A percentile compares a stretch with the other conserved stretches of the same genome.
Evolutionary conservation across 2,329 filamentous ascomycete genomes (phyloP).

Genomic region (Hymenoscyphus albidus): DNA sequence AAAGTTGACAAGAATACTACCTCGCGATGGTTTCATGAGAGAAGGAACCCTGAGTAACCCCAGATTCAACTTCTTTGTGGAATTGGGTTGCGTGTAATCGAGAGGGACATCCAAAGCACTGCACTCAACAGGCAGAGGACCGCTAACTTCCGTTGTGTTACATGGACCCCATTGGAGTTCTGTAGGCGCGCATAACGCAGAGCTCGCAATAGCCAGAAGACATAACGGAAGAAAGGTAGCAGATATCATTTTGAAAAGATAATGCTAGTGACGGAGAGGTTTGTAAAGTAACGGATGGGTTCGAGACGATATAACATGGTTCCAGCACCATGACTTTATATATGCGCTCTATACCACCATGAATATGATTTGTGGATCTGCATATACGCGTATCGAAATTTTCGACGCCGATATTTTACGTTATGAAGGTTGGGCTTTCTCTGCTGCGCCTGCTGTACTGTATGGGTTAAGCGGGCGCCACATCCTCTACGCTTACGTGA

Average conservation of each 20-base stretch:
- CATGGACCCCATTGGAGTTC: neutral
- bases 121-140: slow-evolving; percentile 5
- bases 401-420: neutral
- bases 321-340: neutral
- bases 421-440: neutral
- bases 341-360: neutral
- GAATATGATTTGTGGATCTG: neutral
- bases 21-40: slow-evolving; percentile 7
- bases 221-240: neutral
- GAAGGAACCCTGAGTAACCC: slow-evolving; percentile 12
- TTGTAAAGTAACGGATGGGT: neutral
- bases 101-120: slow-evolving; percentile 12
- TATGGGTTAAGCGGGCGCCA: neutral
- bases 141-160: neutral
- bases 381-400: neutral
- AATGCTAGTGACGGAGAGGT: neutral
- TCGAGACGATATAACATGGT: neutral
- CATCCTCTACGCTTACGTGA: neutral
- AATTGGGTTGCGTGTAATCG: slow-evolving; percentile 14
- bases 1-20: slow-evolving; percentile 18
- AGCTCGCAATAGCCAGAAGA: neutral
- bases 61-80: slow-evolving; percentile 8
- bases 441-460: neutral
- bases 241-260: neutral
- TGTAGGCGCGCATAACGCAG: neutral